These are phyloP conservation scores for Lasiodiplodia theobromae DNA, from an alignment of 2,329 filamentous ascomycete species.

Conservation along the genomic window DNA sequence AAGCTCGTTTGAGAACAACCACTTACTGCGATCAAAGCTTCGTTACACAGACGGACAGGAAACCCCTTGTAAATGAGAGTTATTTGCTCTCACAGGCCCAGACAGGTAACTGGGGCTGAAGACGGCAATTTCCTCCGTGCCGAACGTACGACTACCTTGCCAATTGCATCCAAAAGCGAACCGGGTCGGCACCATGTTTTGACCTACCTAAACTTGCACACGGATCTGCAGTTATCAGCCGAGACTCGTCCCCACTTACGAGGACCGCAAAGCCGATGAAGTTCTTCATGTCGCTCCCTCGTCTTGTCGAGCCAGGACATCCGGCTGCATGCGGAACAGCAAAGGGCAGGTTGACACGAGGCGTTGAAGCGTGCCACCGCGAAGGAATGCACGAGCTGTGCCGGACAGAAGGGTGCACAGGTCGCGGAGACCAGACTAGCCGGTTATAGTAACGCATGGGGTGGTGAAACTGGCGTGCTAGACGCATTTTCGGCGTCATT, in stretches of 20 bases:
- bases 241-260: neutral
- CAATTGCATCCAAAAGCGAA: neutral
- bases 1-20: no score
- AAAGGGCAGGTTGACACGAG: neutral
- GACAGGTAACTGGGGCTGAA: no score
- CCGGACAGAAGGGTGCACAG: neutral
- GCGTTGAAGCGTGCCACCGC: neutral
- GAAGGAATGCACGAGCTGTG: neutral
- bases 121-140: no score
- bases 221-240: neutral
- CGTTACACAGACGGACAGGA: no score
- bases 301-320: neutral
- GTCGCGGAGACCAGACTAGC: neutral
- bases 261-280: neutral
- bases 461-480: slow-evolving; percentile 13
- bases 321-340: neutral
- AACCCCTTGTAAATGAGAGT: no score
- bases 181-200: neutral
- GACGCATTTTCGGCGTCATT: slow-evolving; percentile 3
- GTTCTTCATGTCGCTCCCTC: neutral
- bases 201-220: neutral
- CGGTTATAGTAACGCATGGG: neutral
- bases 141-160: neutral
- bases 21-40: no score
- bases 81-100: no score